These are phyloP conservation scores for Adansonia rubrostipa DNA, from an alignment of 441 rosid genomes.

Conservation along the genomic window DNA sequence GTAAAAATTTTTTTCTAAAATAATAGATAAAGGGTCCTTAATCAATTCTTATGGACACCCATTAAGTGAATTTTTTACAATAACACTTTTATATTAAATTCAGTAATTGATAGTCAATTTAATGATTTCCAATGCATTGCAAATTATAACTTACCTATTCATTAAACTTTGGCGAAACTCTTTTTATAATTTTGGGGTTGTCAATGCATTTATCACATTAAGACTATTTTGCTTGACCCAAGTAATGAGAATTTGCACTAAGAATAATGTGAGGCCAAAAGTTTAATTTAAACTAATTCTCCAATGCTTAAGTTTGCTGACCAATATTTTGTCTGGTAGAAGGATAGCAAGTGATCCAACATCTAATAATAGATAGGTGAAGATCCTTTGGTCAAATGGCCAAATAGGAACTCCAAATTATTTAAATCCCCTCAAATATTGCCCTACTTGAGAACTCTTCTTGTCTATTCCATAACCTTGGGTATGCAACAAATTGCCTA, in stretches of 20 bases:
- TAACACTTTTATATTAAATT: too few relatives aligned
- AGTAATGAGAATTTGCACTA: neutral
- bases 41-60: too few relatives aligned
- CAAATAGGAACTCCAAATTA: conserved; percentile 31
- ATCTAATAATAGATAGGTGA: neutral
- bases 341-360: conserved; percentile 16
- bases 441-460: too few relatives aligned
- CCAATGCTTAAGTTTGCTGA: conserved; percentile 31
- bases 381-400: conserved; percentile 28
- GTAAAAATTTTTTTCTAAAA: too few relatives aligned
- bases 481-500: conserved; percentile 27
- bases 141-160: too few relatives aligned
- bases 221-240: neutral
- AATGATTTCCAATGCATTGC: too few relatives aligned
- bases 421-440: conserved; percentile 27
- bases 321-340: conserved; percentile 29
- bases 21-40: too few relatives aligned
- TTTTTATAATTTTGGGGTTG: too few relatives aligned
- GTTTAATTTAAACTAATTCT: neutral
- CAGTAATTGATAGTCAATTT: too few relatives aligned
- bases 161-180: too few relatives aligned
- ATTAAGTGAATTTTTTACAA: too few relatives aligned
- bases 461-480: conserved; percentile 26
- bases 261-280: neutral
- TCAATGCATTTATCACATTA: too few relatives aligned